A percentile compares a stretch with the other conserved stretches of the same genome.
These are phyloP conservation scores for Scutellaria baicalensis DNA, from an alignment of 257 asterid species.

Conservation along the genomic window DNA sequence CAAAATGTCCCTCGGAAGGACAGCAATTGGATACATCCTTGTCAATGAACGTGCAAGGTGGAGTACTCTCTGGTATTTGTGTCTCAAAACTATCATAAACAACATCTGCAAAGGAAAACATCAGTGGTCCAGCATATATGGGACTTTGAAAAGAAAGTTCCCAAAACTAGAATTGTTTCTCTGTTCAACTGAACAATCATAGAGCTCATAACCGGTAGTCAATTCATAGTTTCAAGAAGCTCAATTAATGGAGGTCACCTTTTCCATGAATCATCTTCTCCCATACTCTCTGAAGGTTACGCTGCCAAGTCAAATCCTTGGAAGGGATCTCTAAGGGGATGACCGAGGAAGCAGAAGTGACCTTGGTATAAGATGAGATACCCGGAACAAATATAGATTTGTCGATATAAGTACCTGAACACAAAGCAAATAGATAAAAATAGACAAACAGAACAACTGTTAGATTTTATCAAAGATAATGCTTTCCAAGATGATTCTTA, in stretches of 20 bases:
- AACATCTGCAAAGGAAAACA: constrained; percentile 28
- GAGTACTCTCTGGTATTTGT: constrained; percentile 29
- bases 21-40: constrained; percentile 36
- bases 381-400: constrained; percentile 86
- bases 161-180: no score
- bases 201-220: no score
- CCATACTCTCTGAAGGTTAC: constrained; percentile 71
- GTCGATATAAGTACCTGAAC: constrained; percentile 56
- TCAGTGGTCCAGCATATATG: background rate
- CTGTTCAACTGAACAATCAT: no score
- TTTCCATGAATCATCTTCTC: constrained; percentile 58
- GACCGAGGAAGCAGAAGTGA: constrained; percentile 68
- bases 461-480: no score
- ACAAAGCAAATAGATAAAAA: background rate
- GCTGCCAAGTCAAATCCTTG: constrained; percentile 82
- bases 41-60: constrained; percentile 34
- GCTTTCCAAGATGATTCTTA: no score
- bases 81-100: constrained; percentile 30
- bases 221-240: no score
- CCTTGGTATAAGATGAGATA: constrained; percentile 69
- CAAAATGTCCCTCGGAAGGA: constrained; percentile 36
- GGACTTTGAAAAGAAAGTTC: no score
- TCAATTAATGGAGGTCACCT: constrained; percentile 36
- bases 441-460: background rate
- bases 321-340: constrained; percentile 39